Evolutionary conservation across 140 eudicot species (phyloP).

Genomic region (Senecio squalidus): DNA sequence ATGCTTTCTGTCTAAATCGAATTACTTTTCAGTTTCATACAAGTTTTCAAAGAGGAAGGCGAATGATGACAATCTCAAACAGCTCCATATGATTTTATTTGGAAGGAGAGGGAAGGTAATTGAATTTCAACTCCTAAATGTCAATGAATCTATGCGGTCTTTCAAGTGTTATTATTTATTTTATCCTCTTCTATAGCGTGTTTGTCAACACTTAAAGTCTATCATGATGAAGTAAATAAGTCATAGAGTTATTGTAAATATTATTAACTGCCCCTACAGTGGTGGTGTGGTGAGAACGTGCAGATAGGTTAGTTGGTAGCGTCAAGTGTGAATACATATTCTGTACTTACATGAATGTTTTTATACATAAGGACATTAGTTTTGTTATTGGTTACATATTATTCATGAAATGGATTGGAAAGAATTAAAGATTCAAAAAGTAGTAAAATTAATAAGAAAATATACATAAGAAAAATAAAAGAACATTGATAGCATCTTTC

Average conservation of each 20-base stretch:
- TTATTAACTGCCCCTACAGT: neutral
- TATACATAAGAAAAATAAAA: too few relatives aligned
- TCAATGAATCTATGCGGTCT: conserved; percentile 7
- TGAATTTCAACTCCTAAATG: conserved; percentile 14
- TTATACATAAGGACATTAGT: too few relatives aligned
- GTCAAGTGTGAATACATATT: neutral
- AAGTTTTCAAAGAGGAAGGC: conserved; percentile 76
- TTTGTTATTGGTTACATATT: too few relatives aligned
- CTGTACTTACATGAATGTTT: neutral
- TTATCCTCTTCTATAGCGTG: conserved; percentile 1
- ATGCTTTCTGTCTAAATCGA: neutral
- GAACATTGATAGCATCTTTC: neutral
- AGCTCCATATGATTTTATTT: conserved; percentile 72
- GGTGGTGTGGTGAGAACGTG: neutral
- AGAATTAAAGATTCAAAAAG: too few relatives aligned
- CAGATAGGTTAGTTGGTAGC: too few relatives aligned
- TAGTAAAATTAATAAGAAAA: too few relatives aligned
- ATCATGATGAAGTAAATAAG: conserved; percentile 7
- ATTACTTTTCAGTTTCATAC: conserved; percentile 80
- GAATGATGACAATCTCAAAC: conserved; percentile 61
- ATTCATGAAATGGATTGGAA: too few relatives aligned
- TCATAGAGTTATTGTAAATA: neutral
- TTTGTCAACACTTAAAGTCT: conserved; percentile 3
- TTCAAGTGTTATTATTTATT: neutral
- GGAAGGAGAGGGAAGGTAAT: conserved; percentile 98